Percentiles rank a stretch among this genome's conserved stretches.
phyloP scores from a whole-genome alignment of 2,329 filamentous ascomycete species.

The Fusarium pininemorale region DNA sequence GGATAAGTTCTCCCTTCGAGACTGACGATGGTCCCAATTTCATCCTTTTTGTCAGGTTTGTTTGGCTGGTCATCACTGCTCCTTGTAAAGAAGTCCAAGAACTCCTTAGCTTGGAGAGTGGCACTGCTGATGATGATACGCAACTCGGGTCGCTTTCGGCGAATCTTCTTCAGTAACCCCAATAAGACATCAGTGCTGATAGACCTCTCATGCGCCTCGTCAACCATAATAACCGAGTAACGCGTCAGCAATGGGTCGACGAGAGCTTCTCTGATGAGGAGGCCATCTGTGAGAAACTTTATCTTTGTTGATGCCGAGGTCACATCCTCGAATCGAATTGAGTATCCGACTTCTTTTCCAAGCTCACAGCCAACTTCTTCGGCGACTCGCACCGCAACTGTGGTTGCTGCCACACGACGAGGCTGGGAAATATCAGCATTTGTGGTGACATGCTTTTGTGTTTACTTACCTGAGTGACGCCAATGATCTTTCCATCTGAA shows the following conservation, averaged over 20 bases:
- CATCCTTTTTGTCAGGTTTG: conserved; percentile 44
- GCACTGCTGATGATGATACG: conserved; percentile 93
- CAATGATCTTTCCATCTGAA: conserved; percentile 81
- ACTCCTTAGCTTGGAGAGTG: conserved; percentile 88
- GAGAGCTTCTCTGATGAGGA: conserved; percentile 89
- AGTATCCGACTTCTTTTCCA: conserved; percentile 92
- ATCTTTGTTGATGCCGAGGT: conserved; percentile 87
- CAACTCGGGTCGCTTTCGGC: conserved; percentile 79
- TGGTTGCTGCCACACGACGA: conserved; percentile 88
- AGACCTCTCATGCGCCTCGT: conserved; percentile 94
- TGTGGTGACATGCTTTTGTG: conserved; percentile 7
- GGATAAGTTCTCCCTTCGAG: conserved; percentile 89
- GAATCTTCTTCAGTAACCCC: conserved; percentile 90
- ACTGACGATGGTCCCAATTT: conserved; percentile 70
- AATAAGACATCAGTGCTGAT: conserved; percentile 92
- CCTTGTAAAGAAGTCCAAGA: conserved; percentile 77
- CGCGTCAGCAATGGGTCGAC: conserved; percentile 90
- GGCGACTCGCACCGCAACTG: conserved; percentile 86
- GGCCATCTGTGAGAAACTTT: conserved; percentile 94
- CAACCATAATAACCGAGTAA: conserved; percentile 97
- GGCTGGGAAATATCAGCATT: conserved; percentile 64
- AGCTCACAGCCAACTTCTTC: conserved; percentile 88
- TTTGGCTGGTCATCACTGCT: conserved; percentile 49
- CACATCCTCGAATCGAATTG: conserved; percentile 90
- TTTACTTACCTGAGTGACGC: conserved; percentile 81